phyloP scores from a whole-genome alignment of 306 rosid species.

The Trifolium fragiferum region DNA sequence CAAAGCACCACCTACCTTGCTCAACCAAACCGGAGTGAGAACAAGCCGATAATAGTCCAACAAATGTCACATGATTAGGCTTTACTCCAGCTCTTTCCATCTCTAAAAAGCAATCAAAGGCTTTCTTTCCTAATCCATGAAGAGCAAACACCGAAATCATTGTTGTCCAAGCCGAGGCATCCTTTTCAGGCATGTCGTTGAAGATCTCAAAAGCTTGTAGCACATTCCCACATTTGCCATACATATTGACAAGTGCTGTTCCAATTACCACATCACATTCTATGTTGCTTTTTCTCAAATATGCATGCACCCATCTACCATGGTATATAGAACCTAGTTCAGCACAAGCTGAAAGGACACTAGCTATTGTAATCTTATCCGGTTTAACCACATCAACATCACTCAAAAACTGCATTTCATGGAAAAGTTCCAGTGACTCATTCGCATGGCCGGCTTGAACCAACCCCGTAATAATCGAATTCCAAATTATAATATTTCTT shows the following conservation, averaged over 20 bases:
- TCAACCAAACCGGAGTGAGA: slow-evolving; percentile 85
- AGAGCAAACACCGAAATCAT: slow-evolving; percentile 79
- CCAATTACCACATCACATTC: slow-evolving; percentile 75
- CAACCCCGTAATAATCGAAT: slow-evolving; percentile 77
- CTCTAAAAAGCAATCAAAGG: slow-evolving; percentile 62
- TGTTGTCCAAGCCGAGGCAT: slow-evolving; percentile 70
- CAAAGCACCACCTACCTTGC: slow-evolving; percentile 65
- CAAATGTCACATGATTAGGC: slow-evolving; percentile 86
- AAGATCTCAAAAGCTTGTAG: slow-evolving; percentile 68
- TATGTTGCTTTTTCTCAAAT: slow-evolving; percentile 56
- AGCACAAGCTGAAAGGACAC: slow-evolving; percentile 83
- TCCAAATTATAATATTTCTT: slow-evolving; percentile 71
- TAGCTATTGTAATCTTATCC: slow-evolving; percentile 75
- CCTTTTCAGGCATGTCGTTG: slow-evolving; percentile 67
- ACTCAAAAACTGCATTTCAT: slow-evolving; percentile 65
- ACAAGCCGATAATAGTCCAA: slow-evolving; percentile 84
- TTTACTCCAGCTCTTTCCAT: slow-evolving; percentile 65
- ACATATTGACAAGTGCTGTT: slow-evolving; percentile 85
- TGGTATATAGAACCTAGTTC: slow-evolving; percentile 68
- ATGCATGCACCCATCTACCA: slow-evolving; percentile 81
- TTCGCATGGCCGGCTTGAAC: slow-evolving; percentile 72
- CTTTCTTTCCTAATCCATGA: slow-evolving; percentile 65
- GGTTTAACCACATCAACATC: slow-evolving; percentile 53
- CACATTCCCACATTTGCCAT: slow-evolving; percentile 78
- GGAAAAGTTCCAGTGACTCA: slow-evolving; percentile 71